Base-by-base conservation (phyloP, 352 stramenopile species). In the Thraustochytrium sp. region DNA sequence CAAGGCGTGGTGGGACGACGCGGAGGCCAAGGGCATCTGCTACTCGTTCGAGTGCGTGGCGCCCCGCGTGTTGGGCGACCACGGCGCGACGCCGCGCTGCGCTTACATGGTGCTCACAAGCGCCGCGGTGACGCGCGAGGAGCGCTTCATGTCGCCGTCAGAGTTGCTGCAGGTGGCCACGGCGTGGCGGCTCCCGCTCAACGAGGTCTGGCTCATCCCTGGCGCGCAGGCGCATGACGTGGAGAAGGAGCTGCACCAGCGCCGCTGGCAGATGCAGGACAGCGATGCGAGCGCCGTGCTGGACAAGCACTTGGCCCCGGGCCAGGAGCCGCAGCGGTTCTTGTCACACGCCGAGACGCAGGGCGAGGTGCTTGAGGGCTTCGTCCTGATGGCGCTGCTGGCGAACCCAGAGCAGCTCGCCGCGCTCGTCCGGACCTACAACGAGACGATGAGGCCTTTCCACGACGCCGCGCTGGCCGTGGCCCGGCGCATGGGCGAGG, bases 11-110 rank as follows among this genome's bases (percentile, higher is more conserved):
- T 84, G 75, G 75, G 51, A 54, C 18, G 55, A 76, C 61, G 55
- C 75, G 8, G 75, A 84, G 36, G 23, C 8, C 8, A 9, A 38
- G 8, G 55, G 55, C 5, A 83, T 84, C 2, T 84, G 75, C 38
- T 84, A 76, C 49, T 80, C 40, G n/a, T 84, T 84, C 36, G 75
- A 84, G 61, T 84, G 75, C 61, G 75, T 84, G 29, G 26, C 49
- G 38, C 75, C 75, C 21, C 55, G 61, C 29, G 29, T 84, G 16
- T 29, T 80, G 11, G 75, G 75, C 21, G 75, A 84, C 55, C 75
- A 84, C 38, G 75, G 75, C 40, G 75, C 55, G 23, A 84, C 61
- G 13, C 75, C 75, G 23, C 26, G 49, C 34, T 76, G 55, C 38
- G 75, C 75, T 3, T 84, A 82, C 48, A 84, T 84, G 75, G 56